Evolutionary conservation across 345 rosid genomes (phyloP), one percentile per base, ranked within the genome.

Genomic region (Brassica incana): DNA sequence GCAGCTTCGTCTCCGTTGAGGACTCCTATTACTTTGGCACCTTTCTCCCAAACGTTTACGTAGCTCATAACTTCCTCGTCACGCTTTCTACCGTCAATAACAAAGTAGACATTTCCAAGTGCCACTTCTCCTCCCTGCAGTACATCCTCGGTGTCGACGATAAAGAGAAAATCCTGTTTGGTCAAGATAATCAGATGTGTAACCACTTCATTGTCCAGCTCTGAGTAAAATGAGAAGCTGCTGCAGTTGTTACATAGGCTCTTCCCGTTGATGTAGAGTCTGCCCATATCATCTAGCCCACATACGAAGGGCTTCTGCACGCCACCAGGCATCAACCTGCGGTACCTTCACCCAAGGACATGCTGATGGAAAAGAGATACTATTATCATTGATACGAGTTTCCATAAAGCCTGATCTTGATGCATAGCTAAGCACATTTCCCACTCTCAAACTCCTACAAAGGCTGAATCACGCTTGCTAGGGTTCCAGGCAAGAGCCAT

Each of bases 1-100:
- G 93, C 87, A 85, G 94, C 95, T 80, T 84, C 97, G 73, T 93
- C 95, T 71, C 99, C 99, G 81, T 95, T 92, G 79, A 95, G 84
- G 74, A 93, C 93, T 59, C 99, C 99, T 32, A 87, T 52, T 67
- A 90, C 74, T 88, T 89, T 89, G 77, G 97, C 96, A 71, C 98
- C 95, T 84, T 85, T 91, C 83, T 95, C 99, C 99, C 98, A 95
- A 20, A 93, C 82, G 83, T 91, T 85, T 65, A 89, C 82, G 58
- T 78, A 88, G 85, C 83, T 84, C 79, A 83, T 81, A 48, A 77
- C 88, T 79, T 91, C 96, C 71, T 85, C 88, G 64, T 88, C 90
- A 73, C 81, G 86, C 77, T 78, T 87, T 83, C 83, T 91, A 78
- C 79, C 85, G 83, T 78, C 82, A 33, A 82, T 83, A 43, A 83